Evolutionary conservation across 2,329 filamentous ascomycete species (phyloP).

Genomic region (Aspergillus pseudotamarii): DNA sequence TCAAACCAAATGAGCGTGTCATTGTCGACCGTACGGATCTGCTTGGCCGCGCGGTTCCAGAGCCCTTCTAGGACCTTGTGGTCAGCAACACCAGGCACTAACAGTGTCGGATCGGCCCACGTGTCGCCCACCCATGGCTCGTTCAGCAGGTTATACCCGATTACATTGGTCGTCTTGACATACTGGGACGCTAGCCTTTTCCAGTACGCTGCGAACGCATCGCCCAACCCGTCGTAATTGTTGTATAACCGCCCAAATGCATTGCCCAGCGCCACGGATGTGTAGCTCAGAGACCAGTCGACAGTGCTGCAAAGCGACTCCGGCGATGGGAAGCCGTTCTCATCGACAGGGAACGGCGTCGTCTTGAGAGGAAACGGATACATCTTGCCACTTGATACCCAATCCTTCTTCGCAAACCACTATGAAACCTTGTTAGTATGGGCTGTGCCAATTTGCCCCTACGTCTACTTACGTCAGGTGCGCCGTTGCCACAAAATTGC

Average conservation of each 20-base stretch:
- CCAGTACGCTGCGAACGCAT: slow-evolving; percentile 20
- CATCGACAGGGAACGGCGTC: slow-evolving; percentile 12
- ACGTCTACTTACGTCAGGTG: slow-evolving; percentile 14
- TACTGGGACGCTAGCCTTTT: slow-evolving; percentile 17
- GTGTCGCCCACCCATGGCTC: slow-evolving; percentile 19
- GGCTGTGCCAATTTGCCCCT: background rate
- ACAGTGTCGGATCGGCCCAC: slow-evolving; percentile 16
- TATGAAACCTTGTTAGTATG: slow-evolving; percentile 8
- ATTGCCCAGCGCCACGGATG: slow-evolving; percentile 16
- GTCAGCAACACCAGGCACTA: slow-evolving; percentile 17
- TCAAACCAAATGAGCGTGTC: slow-evolving; percentile 19
- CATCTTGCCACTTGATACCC: slow-evolving; percentile 14
- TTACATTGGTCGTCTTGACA: slow-evolving; percentile 9
- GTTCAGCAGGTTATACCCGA: slow-evolving; percentile 18
- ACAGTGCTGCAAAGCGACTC: slow-evolving; percentile 14
- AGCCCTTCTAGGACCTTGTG: slow-evolving; percentile 17
- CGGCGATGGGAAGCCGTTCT: slow-evolving; percentile 13
- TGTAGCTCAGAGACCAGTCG: slow-evolving; percentile 18
- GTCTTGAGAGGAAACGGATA: slow-evolving; percentile 17
- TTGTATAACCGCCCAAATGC: slow-evolving; percentile 21
- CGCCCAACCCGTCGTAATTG: slow-evolving; percentile 18
- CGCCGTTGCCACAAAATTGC: slow-evolving; percentile 16
- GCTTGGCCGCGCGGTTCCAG: slow-evolving; percentile 13
- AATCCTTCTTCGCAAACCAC: slow-evolving; percentile 17
- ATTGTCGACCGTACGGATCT: slow-evolving; percentile 18